Conservation (phyloP, 768 basidiomycete species). For the Exsudoporus frostii region DNA sequence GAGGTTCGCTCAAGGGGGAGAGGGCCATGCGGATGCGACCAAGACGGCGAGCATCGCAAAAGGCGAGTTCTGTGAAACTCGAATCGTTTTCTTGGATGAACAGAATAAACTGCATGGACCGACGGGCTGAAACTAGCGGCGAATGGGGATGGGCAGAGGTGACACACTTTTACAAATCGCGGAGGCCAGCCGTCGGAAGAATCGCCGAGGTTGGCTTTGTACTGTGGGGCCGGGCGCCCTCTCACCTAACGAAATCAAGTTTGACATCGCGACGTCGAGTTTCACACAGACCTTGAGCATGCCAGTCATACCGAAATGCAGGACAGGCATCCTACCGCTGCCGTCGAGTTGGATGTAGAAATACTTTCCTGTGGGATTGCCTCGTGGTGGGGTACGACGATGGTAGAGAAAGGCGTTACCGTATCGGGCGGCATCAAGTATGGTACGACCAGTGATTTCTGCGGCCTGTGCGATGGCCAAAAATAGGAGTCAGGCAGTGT, state of each 20-base stretch:
- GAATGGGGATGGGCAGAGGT: neutral
- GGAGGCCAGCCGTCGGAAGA: conserved; percentile 58
- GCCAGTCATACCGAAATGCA: conserved; percentile 89
- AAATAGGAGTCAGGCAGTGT: conserved; percentile 9
- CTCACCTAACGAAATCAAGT: conserved; percentile 35
- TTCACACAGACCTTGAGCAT: conserved; percentile 55
- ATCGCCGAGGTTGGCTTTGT: conserved; percentile 43
- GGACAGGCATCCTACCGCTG: conserved; percentile 57
- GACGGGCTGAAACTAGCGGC: neutral
- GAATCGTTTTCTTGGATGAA: conserved; percentile 45
- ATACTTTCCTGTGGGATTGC: conserved; percentile 46
- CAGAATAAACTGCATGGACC: conserved; percentile 51
- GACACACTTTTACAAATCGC: conserved; percentile 56
- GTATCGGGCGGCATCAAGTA: conserved; percentile 50
- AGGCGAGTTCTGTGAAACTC: conserved; percentile 52
- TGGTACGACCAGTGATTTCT: conserved; percentile 48
- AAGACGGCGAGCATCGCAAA: conserved; percentile 67
- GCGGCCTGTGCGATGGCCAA: conserved; percentile 39
- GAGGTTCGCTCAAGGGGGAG: conserved; percentile 58
- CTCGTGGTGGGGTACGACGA: neutral
- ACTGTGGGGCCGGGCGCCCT: conserved; percentile 47
- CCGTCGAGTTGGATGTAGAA: conserved; percentile 67
- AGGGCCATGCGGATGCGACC: conserved; percentile 64
- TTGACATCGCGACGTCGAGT: neutral
- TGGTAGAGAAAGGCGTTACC: conserved; percentile 34